Base-by-base conservation (phyloP, 1,284 basidiomycete species). In the Cutaneotrichosporon daszewskae region DNA sequence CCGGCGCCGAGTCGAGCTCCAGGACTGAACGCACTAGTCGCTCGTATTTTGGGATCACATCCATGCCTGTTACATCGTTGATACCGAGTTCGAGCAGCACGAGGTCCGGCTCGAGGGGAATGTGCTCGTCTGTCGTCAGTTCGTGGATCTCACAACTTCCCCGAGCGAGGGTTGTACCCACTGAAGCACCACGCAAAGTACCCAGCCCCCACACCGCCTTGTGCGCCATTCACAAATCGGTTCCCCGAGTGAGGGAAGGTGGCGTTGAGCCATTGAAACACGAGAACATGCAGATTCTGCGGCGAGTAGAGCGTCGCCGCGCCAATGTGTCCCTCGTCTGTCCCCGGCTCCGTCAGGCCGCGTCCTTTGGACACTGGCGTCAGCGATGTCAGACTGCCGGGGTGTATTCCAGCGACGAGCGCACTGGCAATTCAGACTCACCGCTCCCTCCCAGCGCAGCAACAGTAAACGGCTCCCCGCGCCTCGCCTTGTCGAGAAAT, bases 151-250 rank as follows among this genome's bases (percentile, higher is more conserved):
- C n/a, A n/a, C n/a, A 5, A 7, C 6, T 20, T 12, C 7, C 32
- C 12, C 10, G 33, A 6, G 17, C 28, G 27, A 66, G 47, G 55
- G 46, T 5, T 23, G 29, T 35, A 62, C 61, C 49, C 52, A 66
- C 64, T 60, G 40, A 65, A 70, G 40, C 68, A 70, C 60, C 66
- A 68, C 3, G 61, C 59, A 48, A 66, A 67, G 38, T 70, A 70
- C 8, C 58, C 61, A 6, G 60, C 53, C 1, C 68, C 68, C 0
- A 66, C 61, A n/a, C 65, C 68, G 8, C 68, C 68, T 40, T 68
- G 66, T 1, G 67, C 69, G 22, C 68, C 69, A 37, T 72, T 72
- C n/a, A 63, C 53, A 22, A 54, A 63, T 22, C 49, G 36, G 44
- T 69, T 66, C 10, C 47, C 37, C 3, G 43, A 40, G 29, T 62